These are phyloP conservation scores for Neonectria punicea DNA, from an alignment of 2,329 filamentous ascomycete species.

Conservation along the genomic window DNA sequence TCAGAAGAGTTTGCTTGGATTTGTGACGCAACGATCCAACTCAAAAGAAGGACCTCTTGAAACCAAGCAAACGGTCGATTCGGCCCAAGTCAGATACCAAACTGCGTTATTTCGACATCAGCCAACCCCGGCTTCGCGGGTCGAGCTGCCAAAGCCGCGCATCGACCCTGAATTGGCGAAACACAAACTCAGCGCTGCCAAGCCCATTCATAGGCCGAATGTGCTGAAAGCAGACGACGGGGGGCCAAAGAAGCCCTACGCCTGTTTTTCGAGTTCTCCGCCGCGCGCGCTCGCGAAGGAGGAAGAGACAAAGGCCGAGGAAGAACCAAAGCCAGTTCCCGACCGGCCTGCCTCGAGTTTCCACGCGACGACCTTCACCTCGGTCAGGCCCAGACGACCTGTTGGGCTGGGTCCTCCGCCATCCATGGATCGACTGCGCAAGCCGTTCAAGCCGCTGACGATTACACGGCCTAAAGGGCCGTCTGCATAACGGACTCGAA, in stretches of 20 bases:
- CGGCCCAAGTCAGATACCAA: constrained; percentile 41
- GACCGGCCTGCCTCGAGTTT: constrained; percentile 55
- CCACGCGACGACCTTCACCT: constrained; percentile 62
- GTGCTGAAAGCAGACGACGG: constrained; percentile 37
- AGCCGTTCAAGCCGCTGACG: constrained; percentile 68
- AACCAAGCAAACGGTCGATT: constrained; percentile 25
- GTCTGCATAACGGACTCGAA: not conserved
- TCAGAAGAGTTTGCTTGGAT: constrained; percentile 56
- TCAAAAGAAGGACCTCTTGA: constrained; percentile 23
- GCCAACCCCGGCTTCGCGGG: constrained; percentile 4
- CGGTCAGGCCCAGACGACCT: constrained; percentile 55
- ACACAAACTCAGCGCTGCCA: constrained; percentile 56
- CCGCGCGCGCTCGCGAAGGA: constrained; percentile 43
- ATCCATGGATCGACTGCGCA: constrained; percentile 61
- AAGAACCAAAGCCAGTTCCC: constrained; percentile 42
- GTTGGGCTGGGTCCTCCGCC: constrained; percentile 57
- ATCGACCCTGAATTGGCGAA: constrained; percentile 47
- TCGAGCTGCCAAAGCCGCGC: constrained; percentile 26
- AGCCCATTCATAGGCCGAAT: constrained; percentile 49
- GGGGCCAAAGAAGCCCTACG: constrained; percentile 58
- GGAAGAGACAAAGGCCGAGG: constrained; percentile 37
- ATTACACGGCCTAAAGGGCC: constrained; percentile 55
- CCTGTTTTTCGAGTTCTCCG: constrained; percentile 69
- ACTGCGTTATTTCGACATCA: constrained; percentile 39
- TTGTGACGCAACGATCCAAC: constrained; percentile 46